Evolutionary conservation across 164 flowering plant species (phyloP).

Genomic region (Vitis riparia): DNA sequence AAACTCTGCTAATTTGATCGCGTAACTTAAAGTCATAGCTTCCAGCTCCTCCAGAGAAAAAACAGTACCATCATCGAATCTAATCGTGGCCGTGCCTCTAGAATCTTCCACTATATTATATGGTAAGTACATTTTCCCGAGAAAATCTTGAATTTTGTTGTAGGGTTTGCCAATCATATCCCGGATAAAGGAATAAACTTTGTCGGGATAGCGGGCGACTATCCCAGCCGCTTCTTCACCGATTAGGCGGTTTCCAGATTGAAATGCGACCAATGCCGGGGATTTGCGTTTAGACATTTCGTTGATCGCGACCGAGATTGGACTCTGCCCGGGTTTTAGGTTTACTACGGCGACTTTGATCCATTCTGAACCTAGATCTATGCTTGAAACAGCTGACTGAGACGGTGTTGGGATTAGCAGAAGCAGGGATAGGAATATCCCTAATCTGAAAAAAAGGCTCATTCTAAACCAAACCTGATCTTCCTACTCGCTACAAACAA

Average conservation of each 20-base stretch:
- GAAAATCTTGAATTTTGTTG: conserved; percentile 25
- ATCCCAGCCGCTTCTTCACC: conserved; percentile 89
- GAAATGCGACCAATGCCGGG: conserved; percentile 79
- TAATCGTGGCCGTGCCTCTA: conserved; percentile 56
- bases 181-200: conserved; percentile 66
- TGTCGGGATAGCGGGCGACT: conserved; percentile 76
- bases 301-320: conserved; percentile 87
- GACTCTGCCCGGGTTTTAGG: conserved; percentile 83
- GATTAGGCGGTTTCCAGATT: conserved; percentile 56
- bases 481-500: too few species aligned
- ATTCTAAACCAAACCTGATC: too few species aligned
- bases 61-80: conserved; percentile 45
- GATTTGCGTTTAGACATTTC: conserved; percentile 99
- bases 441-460: too few species aligned
- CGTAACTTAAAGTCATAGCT: conserved; percentile 75
- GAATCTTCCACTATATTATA: conserved; percentile 63
- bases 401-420: too few species aligned
- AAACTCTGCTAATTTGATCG: conserved; percentile 62
- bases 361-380: conserved; percentile 98
- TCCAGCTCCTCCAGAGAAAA: conserved; percentile 75
- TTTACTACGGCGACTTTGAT: conserved; percentile 93
- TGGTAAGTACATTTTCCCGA: conserved; percentile 63
- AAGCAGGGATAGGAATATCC: too few species aligned
- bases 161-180: conserved; percentile 71
- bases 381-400: conserved; percentile 47